Base-by-base conservation (phyloP, 306 rosid species). In the Fagus sylvatica region DNA sequence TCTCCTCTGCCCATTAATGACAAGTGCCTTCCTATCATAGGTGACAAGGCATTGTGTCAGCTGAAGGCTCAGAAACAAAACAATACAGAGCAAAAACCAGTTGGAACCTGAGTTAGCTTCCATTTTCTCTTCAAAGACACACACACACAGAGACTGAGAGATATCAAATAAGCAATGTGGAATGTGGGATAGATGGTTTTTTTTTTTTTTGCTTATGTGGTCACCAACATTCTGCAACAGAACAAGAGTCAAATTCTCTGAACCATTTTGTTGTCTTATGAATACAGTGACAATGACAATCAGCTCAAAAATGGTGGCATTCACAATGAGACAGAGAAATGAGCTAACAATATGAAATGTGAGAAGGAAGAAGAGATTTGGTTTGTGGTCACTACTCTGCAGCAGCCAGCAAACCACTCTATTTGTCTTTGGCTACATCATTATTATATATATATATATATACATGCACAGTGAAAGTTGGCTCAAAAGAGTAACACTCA, bases 1-100 rank as follows among this genome's bases (percentile, higher is more conserved):
- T 87, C 85, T 93, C 80, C 99, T 81, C 49, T 75, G 88, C 87
- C 98, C 98, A 82, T 93, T 84, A 86, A 95, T 93, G 86, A 93
- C 67, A 81, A 95, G 89, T 76, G 98, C 79, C 83, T 91, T 95
- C 74, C 73, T 90, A 37, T 95, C 99, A 43, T 95, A 95, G 16
- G 88, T 87, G 11, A 95, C 97, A 39, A 65, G 79, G 75, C 93
- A 83, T 0, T 86, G 83, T 41, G 84, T 79, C 69, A 91, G 73
- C 82, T 86, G 82, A 70, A 79, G 75, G 68, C 83, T 73, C 72
- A 85, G 12, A 42, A 90, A 83, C 80, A 89, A 74, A 60, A 75
- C 11, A 32, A 83, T 59, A 82, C 85, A 71, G 76, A 76, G 57
- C 57, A 90, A 64, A 9, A 85, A 54, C 73, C 82, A 80, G 77